Conservation (phyloP, 371 early-diverging fungal species). For the Dichotomocladium elegans region DNA sequence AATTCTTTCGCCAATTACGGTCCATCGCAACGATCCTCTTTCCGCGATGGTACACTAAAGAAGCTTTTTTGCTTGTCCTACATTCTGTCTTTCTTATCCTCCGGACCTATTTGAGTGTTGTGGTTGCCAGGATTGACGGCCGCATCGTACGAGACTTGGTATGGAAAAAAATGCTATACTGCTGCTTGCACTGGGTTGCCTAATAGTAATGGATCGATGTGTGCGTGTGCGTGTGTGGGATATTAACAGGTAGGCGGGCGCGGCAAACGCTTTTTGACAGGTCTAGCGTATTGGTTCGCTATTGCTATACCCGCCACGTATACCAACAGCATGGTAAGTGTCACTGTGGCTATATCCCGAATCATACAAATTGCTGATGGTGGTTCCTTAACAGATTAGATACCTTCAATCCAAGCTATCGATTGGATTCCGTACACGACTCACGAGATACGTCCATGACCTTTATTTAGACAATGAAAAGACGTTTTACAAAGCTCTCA, state of each 20-base stretch:
- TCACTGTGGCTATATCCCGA: background rate
- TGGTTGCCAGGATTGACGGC: constrained; percentile 93
- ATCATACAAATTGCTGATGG: too few species aligned
- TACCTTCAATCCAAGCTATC: constrained; percentile 90
- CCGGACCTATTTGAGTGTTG: constrained; percentile 88
- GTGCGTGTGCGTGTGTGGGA: background rate
- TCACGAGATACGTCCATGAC: constrained; percentile 78
- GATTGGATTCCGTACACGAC: constrained; percentile 81
- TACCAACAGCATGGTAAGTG: constrained; percentile 90
- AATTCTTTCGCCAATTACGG: constrained; percentile 65
- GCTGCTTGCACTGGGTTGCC: too few species aligned
- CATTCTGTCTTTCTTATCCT: constrained; percentile 87
- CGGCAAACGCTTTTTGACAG: constrained; percentile 33
- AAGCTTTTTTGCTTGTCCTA: constrained; percentile 70
- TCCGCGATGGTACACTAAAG: constrained; percentile 71
- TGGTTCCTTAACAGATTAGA: constrained; percentile 50
- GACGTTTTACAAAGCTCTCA: constrained; percentile 80
- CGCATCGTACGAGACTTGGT: constrained; percentile 91
- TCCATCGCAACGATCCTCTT: constrained; percentile 71
- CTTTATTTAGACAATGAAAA: constrained; percentile 72
- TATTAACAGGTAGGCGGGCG: constrained; percentile 32
- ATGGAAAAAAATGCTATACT: too few species aligned
- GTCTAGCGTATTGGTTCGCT: constrained; percentile 89
- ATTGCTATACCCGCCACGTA: constrained; percentile 96
- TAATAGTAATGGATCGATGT: background rate